These are phyloP conservation scores for Alternaria gaisen DNA, from an alignment of 2,329 filamentous ascomycete species.

Conservation along the genomic window DNA sequence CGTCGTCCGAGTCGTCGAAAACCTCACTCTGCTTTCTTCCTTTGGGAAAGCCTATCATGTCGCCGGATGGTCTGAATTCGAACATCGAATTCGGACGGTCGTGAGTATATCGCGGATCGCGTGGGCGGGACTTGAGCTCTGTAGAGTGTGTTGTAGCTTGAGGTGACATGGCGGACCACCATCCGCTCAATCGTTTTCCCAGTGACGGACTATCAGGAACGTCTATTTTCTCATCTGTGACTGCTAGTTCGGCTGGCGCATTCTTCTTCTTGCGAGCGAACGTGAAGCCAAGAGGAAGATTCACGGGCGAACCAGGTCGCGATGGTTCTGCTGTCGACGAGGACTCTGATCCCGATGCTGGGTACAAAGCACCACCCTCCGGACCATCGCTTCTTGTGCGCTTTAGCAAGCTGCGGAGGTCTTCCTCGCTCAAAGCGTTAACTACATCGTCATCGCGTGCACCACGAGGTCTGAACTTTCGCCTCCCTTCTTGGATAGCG, in stretches of 20 bases:
- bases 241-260: conserved; percentile 18
- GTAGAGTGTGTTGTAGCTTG: conserved; percentile 17
- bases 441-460: conserved; percentile 45
- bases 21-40: conserved; percentile 49
- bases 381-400: conserved; percentile 33
- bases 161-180: conserved; percentile 48
- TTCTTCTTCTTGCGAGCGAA: conserved; percentile 34
- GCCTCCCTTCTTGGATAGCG: conserved; percentile 65
- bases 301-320: conserved; percentile 40
- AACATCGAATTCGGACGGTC: conserved; percentile 50
- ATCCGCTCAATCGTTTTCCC: conserved; percentile 44
- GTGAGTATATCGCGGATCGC: conserved; percentile 23
- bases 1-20: conserved; percentile 55
- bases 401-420: conserved; percentile 54
- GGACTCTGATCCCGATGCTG: conserved; percentile 40
- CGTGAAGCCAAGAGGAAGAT: conserved; percentile 41
- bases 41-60: conserved; percentile 25
- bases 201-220: conserved; percentile 42
- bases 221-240: conserved; percentile 4
- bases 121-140: conserved; percentile 15
- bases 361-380: conserved; percentile 23
- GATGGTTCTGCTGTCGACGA: conserved; percentile 38
- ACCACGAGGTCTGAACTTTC: conserved; percentile 49
- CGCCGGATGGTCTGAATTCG: conserved; percentile 45
- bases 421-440: conserved; percentile 57